These are phyloP conservation scores for Senecio squalidus DNA, from an alignment of 140 eudicot species.

Conservation along the genomic window DNA sequence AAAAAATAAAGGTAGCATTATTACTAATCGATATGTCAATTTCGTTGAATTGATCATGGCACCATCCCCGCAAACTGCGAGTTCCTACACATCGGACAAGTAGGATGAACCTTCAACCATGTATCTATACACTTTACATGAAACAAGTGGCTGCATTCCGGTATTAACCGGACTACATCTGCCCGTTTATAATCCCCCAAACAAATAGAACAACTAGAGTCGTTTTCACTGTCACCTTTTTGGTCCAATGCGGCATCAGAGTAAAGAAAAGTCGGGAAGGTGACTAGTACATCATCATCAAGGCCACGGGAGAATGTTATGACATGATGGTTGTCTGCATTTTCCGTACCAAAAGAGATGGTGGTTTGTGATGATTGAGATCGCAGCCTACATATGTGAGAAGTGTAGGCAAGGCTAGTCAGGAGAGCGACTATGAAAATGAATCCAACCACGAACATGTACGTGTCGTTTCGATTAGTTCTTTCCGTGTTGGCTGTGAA, in stretches of 20 bases:
- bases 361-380: neutral
- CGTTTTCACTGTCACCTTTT: neutral
- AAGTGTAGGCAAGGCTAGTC: neutral
- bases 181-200: constrained; percentile 31
- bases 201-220: constrained; percentile 40
- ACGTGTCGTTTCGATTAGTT: neutral
- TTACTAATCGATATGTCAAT: too few relatives aligned
- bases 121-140: constrained; percentile 39
- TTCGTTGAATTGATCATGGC: neutral
- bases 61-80: constrained; percentile 7
- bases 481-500: neutral
- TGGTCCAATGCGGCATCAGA: neutral
- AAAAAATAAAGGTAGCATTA: too few relatives aligned
- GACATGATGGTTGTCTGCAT: neutral
- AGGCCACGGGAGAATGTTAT: neutral
- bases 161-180: constrained; percentile 35
- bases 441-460: constrained; percentile 3
- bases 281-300: constrained; percentile 7
- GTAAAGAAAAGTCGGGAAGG: constrained; percentile 9
- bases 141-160: constrained; percentile 45
- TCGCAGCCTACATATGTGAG: neutral
- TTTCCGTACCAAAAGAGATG: neutral
- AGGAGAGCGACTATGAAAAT: neutral
- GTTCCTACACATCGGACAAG: constrained; percentile 48
- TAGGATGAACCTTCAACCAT: constrained; percentile 41